phyloP scores from a whole-genome alignment of 192 early-diverging fungal genomes.

The Gonapodya sp. region DNA sequence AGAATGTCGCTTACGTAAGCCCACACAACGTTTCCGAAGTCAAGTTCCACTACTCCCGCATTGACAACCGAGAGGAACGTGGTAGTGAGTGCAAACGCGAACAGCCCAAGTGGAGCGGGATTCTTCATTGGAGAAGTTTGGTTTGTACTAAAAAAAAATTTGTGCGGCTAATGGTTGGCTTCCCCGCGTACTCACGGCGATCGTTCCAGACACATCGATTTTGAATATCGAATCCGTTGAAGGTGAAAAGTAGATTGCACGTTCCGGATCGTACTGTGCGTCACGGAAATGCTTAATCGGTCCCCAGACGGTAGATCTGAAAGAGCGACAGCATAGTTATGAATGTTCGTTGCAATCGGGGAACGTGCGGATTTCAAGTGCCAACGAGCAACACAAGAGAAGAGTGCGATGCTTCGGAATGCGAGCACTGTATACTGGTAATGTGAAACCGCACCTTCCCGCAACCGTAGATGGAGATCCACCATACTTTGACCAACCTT shows the following conservation, averaged over 20 bases:
- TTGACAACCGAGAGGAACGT: slow-evolving; percentile 63
- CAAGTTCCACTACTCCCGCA: slow-evolving; percentile 44
- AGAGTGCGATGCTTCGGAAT: no score
- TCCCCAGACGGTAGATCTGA: background rate
- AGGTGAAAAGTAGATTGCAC: background rate
- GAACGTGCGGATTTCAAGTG: no score
- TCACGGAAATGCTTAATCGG: no score
- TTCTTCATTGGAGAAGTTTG: slow-evolving; percentile 28
- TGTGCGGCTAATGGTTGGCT: background rate
- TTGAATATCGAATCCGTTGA: background rate
- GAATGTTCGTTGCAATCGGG: no score
- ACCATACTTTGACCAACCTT: background rate
- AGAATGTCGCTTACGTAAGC: slow-evolving; percentile 29
- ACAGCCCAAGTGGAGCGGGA: slow-evolving; percentile 53
- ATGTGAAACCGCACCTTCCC: background rate
- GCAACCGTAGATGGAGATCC: background rate
- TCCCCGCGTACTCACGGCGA: background rate
- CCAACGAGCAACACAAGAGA: no score
- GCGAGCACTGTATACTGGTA: no score
- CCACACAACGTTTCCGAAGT: slow-evolving; percentile 49
- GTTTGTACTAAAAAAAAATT: background rate
- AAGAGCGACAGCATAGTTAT: no score
- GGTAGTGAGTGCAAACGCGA: slow-evolving; percentile 51
- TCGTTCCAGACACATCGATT: background rate
- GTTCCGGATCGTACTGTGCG: background rate